These are phyloP conservation scores for Spirogloea muscicola DNA, from an alignment of 139 green algal genomes.

Conservation along the genomic window DNA sequence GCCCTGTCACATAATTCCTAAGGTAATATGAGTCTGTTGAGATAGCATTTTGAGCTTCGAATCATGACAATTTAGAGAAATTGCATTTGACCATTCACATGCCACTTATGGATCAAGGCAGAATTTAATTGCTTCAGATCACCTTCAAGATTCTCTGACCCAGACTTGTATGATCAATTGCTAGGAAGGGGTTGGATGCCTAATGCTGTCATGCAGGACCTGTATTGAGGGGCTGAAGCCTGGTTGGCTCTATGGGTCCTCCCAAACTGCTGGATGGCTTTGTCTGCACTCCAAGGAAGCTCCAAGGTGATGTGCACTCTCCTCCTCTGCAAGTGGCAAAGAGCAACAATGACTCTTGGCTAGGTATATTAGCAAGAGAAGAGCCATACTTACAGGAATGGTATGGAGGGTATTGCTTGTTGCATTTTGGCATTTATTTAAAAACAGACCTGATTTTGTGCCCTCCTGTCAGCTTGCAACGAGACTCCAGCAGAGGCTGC, in stretches of 20 bases:
- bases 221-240: constrained; percentile 63
- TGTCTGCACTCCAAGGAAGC: constrained; percentile 57
- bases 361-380: not conserved
- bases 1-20: too few species aligned
- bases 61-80: too few species aligned
- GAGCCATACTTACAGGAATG: not conserved
- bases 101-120: too few species aligned
- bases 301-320: constrained; percentile 48
- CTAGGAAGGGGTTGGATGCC: too few species aligned
- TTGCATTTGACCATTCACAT: too few species aligned
- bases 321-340: constrained; percentile 17
- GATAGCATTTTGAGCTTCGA: too few species aligned
- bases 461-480: constrained; percentile 64
- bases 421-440: not conserved
- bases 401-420: not conserved
- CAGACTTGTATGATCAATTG: too few species aligned
- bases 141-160: too few species aligned
- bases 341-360: not conserved
- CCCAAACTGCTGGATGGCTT: constrained; percentile 80
- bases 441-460: constrained; percentile 17
- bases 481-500: constrained; percentile 77
- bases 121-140: too few species aligned
- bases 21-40: too few species aligned
- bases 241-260: constrained; percentile 74
- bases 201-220: too few species aligned